phyloP scores from a whole-genome alignment of 1,284 basidiomycete genomes.

The Takashimella koratensis region DNA sequence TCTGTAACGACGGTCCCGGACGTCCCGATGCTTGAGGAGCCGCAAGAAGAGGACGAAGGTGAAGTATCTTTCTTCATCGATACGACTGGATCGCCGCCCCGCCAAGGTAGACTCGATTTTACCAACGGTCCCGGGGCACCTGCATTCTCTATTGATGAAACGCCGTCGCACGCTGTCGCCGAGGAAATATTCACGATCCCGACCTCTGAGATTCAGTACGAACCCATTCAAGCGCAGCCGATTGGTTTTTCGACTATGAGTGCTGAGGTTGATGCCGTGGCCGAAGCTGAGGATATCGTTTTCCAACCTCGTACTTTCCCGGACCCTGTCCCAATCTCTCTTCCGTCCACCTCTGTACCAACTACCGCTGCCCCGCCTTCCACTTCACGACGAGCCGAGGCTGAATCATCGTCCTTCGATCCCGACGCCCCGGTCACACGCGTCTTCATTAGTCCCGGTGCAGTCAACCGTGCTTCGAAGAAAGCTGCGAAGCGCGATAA shows the following conservation, averaged over 20 bases:
- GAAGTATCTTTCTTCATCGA: not conserved
- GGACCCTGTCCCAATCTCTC: conserved; percentile 13
- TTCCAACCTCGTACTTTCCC: conserved; percentile 33
- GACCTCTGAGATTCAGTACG: conserved; percentile 13
- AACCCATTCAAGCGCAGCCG: conserved; percentile 8
- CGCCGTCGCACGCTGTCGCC: no score
- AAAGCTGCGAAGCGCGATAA: conserved; percentile 32
- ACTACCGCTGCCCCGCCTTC: not conserved
- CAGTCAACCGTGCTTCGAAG: conserved; percentile 17
- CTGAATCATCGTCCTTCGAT: not conserved
- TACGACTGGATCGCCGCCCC: not conserved
- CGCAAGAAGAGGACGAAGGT: not conserved
- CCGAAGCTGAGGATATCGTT: conserved; percentile 41
- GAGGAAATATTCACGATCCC: not conserved
- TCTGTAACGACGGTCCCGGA: no score
- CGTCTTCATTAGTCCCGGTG: not conserved
- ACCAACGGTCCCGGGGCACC: not conserved
- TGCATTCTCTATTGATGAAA: not conserved
- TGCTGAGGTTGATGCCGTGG: conserved; percentile 10
- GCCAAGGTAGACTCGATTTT: not conserved
- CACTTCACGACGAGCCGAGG: not conserved
- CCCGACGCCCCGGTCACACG: not conserved
- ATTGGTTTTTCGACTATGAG: conserved; percentile 22
- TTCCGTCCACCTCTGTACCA: not conserved
- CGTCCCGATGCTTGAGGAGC: not conserved